phyloP scores from a whole-genome alignment of 345 rosid species.

The Camelina laxa region DNA sequence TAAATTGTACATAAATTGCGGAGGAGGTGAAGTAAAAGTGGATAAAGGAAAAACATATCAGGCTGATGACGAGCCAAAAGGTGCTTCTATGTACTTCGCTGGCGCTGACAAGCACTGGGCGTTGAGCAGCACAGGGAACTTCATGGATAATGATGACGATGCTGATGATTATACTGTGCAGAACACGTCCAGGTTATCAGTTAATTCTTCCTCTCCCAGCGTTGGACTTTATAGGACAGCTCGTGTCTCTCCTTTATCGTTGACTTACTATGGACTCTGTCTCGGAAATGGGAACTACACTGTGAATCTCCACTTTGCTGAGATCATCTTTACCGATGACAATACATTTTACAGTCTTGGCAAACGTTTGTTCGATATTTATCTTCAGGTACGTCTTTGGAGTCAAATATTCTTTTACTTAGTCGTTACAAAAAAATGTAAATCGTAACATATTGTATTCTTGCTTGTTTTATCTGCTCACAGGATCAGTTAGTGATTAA shows the following conservation, averaged over 20 bases:
- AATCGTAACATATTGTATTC: not conserved
- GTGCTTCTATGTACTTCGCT: constrained; percentile 63
- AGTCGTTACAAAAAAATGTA: not conserved
- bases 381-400: constrained; percentile 63
- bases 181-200: constrained; percentile 60
- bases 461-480: constrained; percentile 6
- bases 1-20: constrained; percentile 74
- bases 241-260: constrained; percentile 73
- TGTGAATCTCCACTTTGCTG: constrained; percentile 83
- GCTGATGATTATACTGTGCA: constrained; percentile 56
- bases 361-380: constrained; percentile 75
- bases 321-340: constrained; percentile 68
- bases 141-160: constrained; percentile 74
- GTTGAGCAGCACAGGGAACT: constrained; percentile 88
- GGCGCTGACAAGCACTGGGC: constrained; percentile 62
- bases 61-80: constrained; percentile 63
- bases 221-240: constrained; percentile 64
- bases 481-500: constrained; percentile 61
- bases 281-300: constrained; percentile 78
- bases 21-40: constrained; percentile 57
- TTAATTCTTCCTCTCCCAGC: constrained; percentile 45
- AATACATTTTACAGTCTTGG: constrained; percentile 62
- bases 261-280: constrained; percentile 85
- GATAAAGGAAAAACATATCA: constrained; percentile 50
- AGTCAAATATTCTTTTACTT: constrained; percentile 5